phyloP scores from a whole-genome alignment of 2,329 filamentous ascomycete genomes.

The Colletotrichum spaethianum region DNA sequence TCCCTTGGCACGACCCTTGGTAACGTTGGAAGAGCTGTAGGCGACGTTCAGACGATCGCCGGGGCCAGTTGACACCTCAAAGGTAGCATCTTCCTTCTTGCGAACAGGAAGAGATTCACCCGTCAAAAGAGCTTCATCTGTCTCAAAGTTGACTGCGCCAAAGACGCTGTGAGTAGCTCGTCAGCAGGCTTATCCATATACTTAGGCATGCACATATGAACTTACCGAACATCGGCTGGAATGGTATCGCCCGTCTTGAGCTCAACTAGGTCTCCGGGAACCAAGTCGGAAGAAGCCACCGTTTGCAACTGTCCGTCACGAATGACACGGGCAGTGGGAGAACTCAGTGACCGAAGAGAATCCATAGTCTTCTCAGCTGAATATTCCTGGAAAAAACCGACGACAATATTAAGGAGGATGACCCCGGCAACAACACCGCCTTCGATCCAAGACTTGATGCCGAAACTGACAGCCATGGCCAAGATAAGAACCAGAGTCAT shows the following conservation, averaged over 20 bases:
- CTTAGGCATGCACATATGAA: not conserved
- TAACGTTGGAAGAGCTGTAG: slow-evolving; percentile 74
- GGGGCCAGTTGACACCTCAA: slow-evolving; percentile 66
- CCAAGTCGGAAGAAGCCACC: slow-evolving; percentile 67
- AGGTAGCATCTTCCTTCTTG: slow-evolving; percentile 65
- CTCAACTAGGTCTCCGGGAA: slow-evolving; percentile 71
- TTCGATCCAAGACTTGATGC: slow-evolving; percentile 67
- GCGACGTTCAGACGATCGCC: slow-evolving; percentile 74
- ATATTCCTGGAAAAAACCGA: slow-evolving; percentile 69
- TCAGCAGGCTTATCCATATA: slow-evolving; percentile 54
- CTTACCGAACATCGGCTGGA: slow-evolving; percentile 56
- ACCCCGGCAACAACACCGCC: slow-evolving; percentile 67
- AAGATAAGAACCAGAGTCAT: slow-evolving; percentile 69
- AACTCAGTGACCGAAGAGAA: slow-evolving; percentile 63
- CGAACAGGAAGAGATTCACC: slow-evolving; percentile 73
- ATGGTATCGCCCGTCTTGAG: slow-evolving; percentile 63
- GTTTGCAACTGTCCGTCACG: slow-evolving; percentile 63
- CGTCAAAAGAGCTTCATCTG: slow-evolving; percentile 74
- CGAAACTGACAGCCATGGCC: slow-evolving; percentile 66
- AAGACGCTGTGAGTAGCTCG: slow-evolving; percentile 51
- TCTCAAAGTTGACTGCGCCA: slow-evolving; percentile 69
- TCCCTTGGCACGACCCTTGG: slow-evolving; percentile 72
- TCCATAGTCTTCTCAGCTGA: slow-evolving; percentile 68
- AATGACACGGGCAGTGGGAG: slow-evolving; percentile 64
- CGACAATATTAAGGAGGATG: slow-evolving; percentile 66